These are phyloP conservation scores for Rhodamnia rubescens DNA, from an alignment of 345 rosid genomes.

Conservation along the genomic window DNA sequence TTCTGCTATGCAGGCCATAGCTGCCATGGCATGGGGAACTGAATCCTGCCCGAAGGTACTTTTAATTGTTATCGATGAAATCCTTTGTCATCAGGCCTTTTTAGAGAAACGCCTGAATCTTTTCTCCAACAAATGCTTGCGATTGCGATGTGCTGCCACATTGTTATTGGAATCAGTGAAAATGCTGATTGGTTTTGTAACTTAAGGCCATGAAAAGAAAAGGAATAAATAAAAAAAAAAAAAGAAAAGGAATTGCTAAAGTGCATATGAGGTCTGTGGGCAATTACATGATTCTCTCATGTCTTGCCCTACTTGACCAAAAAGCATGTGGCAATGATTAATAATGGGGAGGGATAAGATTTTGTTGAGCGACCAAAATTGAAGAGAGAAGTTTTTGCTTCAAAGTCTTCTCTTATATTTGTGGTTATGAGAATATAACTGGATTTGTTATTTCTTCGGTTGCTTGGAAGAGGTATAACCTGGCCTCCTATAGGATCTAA, in stretches of 20 bases:
- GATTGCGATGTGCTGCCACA: background rate
- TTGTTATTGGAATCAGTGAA: background rate
- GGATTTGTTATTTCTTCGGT: background rate
- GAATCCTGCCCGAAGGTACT: conserved; percentile 90
- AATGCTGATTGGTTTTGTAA: background rate
- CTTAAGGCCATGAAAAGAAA: background rate
- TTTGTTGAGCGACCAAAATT: background rate
- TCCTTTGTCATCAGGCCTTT: background rate
- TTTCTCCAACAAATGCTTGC: background rate
- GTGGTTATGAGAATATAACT: accelerated
- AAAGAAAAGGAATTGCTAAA: too few species aligned
- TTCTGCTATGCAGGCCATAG: conserved; percentile 50
- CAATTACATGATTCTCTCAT: background rate
- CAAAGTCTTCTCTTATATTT: background rate
- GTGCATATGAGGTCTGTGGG: background rate
- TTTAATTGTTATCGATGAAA: background rate
- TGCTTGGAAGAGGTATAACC: background rate
- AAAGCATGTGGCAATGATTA: background rate
- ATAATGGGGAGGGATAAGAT: background rate
- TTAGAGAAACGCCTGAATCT: background rate
- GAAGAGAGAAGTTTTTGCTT: background rate
- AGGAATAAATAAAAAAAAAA: too few species aligned
- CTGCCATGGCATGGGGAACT: conserved; percentile 98
- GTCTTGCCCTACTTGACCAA: background rate
- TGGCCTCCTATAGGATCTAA: background rate